These are phyloP conservation scores for Moringa oleifera DNA, from an alignment of 345 rosid species.

Conservation along the genomic window DNA sequence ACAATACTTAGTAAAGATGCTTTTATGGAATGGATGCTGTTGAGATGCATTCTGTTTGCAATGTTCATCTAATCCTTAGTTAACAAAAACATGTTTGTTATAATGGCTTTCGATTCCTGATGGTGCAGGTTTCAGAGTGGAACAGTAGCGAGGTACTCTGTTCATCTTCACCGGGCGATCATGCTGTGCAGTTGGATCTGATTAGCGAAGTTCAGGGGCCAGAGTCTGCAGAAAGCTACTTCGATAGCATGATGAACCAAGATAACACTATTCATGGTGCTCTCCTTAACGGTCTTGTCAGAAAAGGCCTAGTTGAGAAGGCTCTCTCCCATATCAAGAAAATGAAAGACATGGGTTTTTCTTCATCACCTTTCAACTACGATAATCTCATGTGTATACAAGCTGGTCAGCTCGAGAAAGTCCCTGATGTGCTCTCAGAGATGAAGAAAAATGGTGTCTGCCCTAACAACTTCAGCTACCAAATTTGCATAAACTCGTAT, in stretches of 20 bases:
- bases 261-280: constrained; percentile 36
- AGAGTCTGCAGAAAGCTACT: constrained; percentile 33
- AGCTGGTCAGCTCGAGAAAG: constrained; percentile 30
- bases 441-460: constrained; percentile 36
- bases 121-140: constrained; percentile 43
- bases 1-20: too few relatives aligned
- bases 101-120: constrained; percentile 7
- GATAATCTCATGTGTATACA: constrained; percentile 29
- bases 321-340: constrained; percentile 31
- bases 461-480: constrained; percentile 39
- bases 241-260: constrained; percentile 24
- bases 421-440: constrained; percentile 28
- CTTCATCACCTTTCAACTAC: constrained; percentile 21
- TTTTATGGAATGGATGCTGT: too few relatives aligned
- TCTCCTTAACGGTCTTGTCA: constrained; percentile 39
- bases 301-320: constrained; percentile 34
- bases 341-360: constrained; percentile 38
- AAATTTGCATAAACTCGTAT: constrained; percentile 27
- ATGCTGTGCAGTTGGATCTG: constrained; percentile 41
- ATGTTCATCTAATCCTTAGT: background rate
- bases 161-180: constrained; percentile 21
- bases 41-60: too few relatives aligned
- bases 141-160: constrained; percentile 11
- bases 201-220: constrained; percentile 36
- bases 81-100: background rate